Evolutionary conservation across 2,329 filamentous ascomycete genomes (phyloP), one percentile per base, ranked within the genome.

Genomic region (Fusarium sp.): DNA sequence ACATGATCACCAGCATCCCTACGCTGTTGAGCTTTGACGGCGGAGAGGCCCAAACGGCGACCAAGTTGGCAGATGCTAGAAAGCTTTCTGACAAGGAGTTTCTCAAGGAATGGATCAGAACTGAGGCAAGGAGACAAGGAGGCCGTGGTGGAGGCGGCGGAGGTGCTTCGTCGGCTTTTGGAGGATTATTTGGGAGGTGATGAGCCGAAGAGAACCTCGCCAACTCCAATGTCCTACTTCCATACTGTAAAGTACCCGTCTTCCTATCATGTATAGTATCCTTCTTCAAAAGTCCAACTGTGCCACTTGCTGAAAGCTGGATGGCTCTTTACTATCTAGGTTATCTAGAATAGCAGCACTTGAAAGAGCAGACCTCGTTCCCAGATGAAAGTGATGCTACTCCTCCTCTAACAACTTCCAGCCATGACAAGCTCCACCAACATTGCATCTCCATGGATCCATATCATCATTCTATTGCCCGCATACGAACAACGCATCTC

Each of bases 1-100:
- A 90, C 79, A 88, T 90, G 87, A 89, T 92, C 76, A 89, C 84
- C 30, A 85, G 85, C 18, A 84, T 91, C 71, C 90, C 90, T 27
- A 91, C 88, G 10, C 80, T 92, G 66, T 81, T 92, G 58, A 87
- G 86, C 77, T 91, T 91, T 76, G 88, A 90, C 68, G 85, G 85
- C 20, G 87, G 87, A 54, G 89, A 90, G 80, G 84, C 87, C 1
- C 85, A 88, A 79, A 81, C 82, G 1, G 77, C 82, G 62, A 88
- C 87, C 50, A 88, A 86, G 80, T 78, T 90, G 27, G 81, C 82
- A 4, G 88, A 91, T 75, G 87, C 82, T 18, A 83, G 83, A 66
- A 82, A 83, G 73, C 81, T 92, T 70, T 82, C 83, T 3, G 87
- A 90, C 75, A 81, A 84, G 27, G 79, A 81, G 66, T 90, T 88